Evolutionary conservation across 768 basidiomycete genomes (phyloP), one percentile per base, ranked within the genome.

Genomic region (Piloderma croceum): DNA sequence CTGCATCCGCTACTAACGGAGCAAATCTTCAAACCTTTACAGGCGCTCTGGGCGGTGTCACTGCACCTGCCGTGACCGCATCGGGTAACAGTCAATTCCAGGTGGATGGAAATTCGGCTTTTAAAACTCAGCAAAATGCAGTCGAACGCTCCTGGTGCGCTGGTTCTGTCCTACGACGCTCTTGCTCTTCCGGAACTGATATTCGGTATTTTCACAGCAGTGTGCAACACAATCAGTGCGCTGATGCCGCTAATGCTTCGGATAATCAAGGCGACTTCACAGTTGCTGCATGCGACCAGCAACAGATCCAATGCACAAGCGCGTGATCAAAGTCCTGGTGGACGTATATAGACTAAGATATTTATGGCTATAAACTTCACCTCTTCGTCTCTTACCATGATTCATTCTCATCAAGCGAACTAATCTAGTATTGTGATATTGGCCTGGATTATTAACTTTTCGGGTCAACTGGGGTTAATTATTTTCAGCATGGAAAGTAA

Each of bases 161-260:
- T 9, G 29, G 19, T 24, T n/a, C 29, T 7, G 18, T 15, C 7
- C 24, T 31, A 15, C 10, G 20, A 18, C 20, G 7, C 36, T 19
- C 21, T 11, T 15, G 5, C 0, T 29, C 4, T 17, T 3, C 24
- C 4, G 13, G 15, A 15, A 11, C 33, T 43, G 9, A 24, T 7
- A 6, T 22, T 31, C 24, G 29, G 31, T 9, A 39, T 21, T 42
- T 32, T 18, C 33, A 4, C 40, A 69, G 74, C 54, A 71, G 74
- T 52, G 65, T 77, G 5, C 77, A 79, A 60, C 68, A 75, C 50
- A 81, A 81, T 60, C 48, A 69, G 48, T 81, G 77, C 53, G 73
- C 75, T 5, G 63, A 77, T 52, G 73, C 72, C 11, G 73, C 77
- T 11, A 77, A 79, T 52, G 60, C 67, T 11, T 70, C 68, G 6